phyloP scores from a whole-genome alignment of 352 stramenopile species.

The Peronosclerospora sorghi region DNA sequence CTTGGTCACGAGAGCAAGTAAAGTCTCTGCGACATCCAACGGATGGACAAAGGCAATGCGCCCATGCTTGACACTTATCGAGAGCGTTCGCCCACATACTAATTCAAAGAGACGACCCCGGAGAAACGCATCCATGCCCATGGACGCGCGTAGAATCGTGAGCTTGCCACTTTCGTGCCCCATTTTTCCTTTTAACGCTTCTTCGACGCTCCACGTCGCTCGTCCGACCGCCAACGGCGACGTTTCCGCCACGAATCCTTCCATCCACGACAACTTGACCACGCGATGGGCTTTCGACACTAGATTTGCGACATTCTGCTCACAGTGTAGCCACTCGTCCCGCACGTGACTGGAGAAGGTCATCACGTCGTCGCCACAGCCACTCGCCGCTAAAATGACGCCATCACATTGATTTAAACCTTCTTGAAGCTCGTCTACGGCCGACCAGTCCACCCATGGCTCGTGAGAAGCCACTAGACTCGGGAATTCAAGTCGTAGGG shows the following conservation, averaged over 20 bases:
- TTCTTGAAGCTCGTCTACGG: slow-evolving; percentile 26
- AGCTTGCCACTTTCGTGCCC: slow-evolving; percentile 4
- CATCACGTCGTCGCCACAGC: slow-evolving; percentile 11
- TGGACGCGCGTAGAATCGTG: slow-evolving; percentile 30
- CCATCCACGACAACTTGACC: slow-evolving; percentile 48
- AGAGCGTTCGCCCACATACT: slow-evolving; percentile 54
- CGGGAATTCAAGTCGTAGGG: slow-evolving; percentile 17
- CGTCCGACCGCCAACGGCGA: slow-evolving; percentile 25
- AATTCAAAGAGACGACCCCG: slow-evolving; percentile 40
- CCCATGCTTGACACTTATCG: slow-evolving; percentile 41
- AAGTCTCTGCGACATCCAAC: slow-evolving; percentile 40
- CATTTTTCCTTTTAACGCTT: slow-evolving; percentile 17
- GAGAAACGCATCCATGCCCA: slow-evolving; percentile 50
- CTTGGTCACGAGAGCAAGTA: slow-evolving; percentile 18
- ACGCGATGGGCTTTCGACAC: slow-evolving; percentile 19
- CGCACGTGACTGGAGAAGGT: slow-evolving; percentile 8
- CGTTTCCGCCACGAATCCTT: slow-evolving; percentile 24
- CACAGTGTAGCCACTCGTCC: slow-evolving; percentile 18
- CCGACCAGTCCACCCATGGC: slow-evolving; percentile 30
- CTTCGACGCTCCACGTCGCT: slow-evolving; percentile 37
- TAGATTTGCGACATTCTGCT: slow-evolving; percentile 12
- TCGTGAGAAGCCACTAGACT: slow-evolving; percentile 19
- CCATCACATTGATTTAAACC: slow-evolving; percentile 36
- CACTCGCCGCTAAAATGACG: slow-evolving; percentile 26
- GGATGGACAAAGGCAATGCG: slow-evolving; percentile 53